A percentile compares a stretch with the other conserved stretches of the same genome.
phyloP scores from a whole-genome alignment of 2,329 filamentous ascomycete genomes.

The Neurospora sp. region DNA sequence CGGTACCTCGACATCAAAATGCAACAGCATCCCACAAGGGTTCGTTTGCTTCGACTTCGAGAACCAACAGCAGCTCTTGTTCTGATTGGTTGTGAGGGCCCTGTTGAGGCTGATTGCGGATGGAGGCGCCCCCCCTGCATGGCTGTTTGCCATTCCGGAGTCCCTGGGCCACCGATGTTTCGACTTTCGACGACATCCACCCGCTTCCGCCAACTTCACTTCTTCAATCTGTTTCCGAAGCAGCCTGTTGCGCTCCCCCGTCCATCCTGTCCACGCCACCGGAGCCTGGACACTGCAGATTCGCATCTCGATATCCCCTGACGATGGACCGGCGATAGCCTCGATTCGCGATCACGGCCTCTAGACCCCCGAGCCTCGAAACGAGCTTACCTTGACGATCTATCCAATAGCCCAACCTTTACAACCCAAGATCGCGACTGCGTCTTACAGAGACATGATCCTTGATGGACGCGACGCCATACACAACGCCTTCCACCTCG shows the following conservation, averaged over 20 bases:
- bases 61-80: background rate
- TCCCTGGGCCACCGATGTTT: background rate
- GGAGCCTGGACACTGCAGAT: background rate
- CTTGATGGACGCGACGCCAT: conserved; percentile 16
- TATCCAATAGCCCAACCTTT: background rate
- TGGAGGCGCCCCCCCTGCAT: background rate
- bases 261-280: background rate
- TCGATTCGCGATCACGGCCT: background rate
- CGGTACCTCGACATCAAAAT: background rate
- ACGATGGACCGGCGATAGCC: background rate
- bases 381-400: background rate
- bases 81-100: background rate
- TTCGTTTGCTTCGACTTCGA: background rate
- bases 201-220: background rate
- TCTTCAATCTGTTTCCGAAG: background rate
- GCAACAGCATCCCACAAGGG: background rate
- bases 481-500: background rate
- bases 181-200: background rate
- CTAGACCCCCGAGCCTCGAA: background rate
- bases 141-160: background rate
- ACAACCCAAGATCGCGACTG: background rate
- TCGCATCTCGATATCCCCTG: background rate
- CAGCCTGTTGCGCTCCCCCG: background rate
- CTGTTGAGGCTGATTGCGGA: background rate
- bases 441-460: background rate